Evolutionary conservation across 495 filamentous ascomycete species (phyloP), one percentile per base, ranked within the genome.

Genomic region (Peziza echinospora): DNA sequence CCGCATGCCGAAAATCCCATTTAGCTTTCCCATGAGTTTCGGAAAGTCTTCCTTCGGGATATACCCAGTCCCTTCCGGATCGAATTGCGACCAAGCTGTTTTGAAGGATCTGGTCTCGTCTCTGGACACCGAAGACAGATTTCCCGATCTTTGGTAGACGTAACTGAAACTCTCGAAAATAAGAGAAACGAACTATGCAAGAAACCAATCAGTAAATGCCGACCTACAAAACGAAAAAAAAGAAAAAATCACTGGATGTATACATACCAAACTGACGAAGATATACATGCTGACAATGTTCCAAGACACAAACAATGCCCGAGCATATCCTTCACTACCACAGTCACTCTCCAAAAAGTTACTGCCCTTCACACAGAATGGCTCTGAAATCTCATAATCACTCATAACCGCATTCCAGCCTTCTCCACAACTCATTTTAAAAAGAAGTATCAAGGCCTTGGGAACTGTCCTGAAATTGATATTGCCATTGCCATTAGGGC

Each of bases 241-340:
- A 25, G 17, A 19, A 6, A 28, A 45, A 9, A 24, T 42, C 9
- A 42, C 5, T 39, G 5, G 28, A 21, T 26, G 3, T 8, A 2
- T 21, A 48, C 56, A 6, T 53, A 59, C 56, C 63, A 99, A 69
- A 58, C 82, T 93, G 54, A 96, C 86, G 54, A 99, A 99, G 62
- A 99, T 89, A 64, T 96, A 99, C 89, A 99, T 96, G 78, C 87
- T 94, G 60, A 96, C 71, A 55, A 99, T 84, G 65, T 99, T 99
- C 89, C 89, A 99, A 9, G 80, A 71, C 48, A 94, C 83, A 66
- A 99, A 96, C 25, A 99, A 67, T 40, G 71, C 70, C 26, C 82
- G 71, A 13, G 89, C 85, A 82, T 89, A 96, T 39, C 73, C 71
- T 21, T 71, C 70, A 61, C 89, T 87, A 26, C 89, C 89, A 57